Evolutionary conservation across 176 grass and related monocot species (phyloP), one percentile per base, ranked within the genome.

Genomic region (Oryza meyeriana): DNA sequence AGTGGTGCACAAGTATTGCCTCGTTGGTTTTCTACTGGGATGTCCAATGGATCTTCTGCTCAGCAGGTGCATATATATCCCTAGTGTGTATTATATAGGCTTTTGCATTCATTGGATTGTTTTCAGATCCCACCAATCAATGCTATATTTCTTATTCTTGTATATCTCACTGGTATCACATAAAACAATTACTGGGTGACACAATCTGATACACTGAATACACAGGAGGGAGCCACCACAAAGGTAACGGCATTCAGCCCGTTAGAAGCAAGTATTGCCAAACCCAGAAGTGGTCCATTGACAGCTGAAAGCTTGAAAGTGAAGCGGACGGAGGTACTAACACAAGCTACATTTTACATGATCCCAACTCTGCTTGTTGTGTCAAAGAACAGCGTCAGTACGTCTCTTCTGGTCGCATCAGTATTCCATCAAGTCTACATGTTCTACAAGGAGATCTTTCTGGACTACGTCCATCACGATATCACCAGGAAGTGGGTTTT

Each of bases 381-480:
- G 50, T 97, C 92, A 29, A 97, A 78, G 78, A 85, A 89, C 61
- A 85, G 71, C 77, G 5, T 91, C 34, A 84, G 78, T 34, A 94
- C 90, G 13, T 94, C 85, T 71, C 52, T 93, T 20, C 52, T 94
- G 14, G 81, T 94, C 14, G 38, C 88, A 33, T 87, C 88, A 47
- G 87, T 92, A 32, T 97, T 91, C 84, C 89, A 89, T 78, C 95
- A 94, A 79, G 39, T 94, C 24, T 94, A 97, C 73, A 93, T 91
- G 78, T 97, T 97, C 74, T 86, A 91, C 84, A 97, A 94, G 85
- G 92, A 97, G 88, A 97, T 97, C 29, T 52, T 97, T 47, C 86
- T 97, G 35, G 94, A 97, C 58, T 97, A 94, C 8, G 84, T 92
- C 78, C 92, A 94, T 61, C 90, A 94, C 27, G 90, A 94, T 12